These are phyloP conservation scores for Mortierella sp. DNA, from an alignment of 371 early-diverging fungal genomes.

Conservation along the genomic window DNA sequence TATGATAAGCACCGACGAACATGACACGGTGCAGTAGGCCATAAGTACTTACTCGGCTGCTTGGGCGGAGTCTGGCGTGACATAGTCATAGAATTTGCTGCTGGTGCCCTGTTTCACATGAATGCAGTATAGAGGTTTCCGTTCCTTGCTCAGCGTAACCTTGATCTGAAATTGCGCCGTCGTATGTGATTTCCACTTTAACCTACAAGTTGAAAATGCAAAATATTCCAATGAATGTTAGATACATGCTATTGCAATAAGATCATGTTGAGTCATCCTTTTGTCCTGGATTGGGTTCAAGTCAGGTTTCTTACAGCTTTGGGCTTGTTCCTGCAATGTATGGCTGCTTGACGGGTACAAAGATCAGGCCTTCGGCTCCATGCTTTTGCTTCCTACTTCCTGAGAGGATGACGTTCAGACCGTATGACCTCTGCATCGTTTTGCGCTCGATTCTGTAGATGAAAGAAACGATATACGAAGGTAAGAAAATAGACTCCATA, in stretches of 20 bases:
- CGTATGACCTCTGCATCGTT: slow-evolving; percentile 74
- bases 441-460: slow-evolving; percentile 65
- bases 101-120: slow-evolving; percentile 68
- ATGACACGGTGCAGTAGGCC: neutral
- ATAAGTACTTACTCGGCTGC: slow-evolving; percentile 62
- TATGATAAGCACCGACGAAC: neutral
- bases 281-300: no score
- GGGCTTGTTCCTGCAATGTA: slow-evolving; percentile 80
- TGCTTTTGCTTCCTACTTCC: slow-evolving; percentile 79
- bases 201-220: slow-evolving; percentile 55
- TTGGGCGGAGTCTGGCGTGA: slow-evolving; percentile 71
- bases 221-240: neutral
- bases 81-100: slow-evolving; percentile 73
- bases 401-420: slow-evolving; percentile 70
- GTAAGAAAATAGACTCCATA: neutral
- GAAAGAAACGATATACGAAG: neutral
- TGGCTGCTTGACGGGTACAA: slow-evolving; percentile 83
- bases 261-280: neutral
- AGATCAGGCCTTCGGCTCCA: slow-evolving; percentile 91
- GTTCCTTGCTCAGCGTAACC: slow-evolving; percentile 71
- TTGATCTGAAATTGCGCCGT: slow-evolving; percentile 87
- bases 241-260: neutral
- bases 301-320: slow-evolving; percentile 61
- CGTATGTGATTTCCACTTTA: slow-evolving; percentile 95
- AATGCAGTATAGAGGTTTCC: slow-evolving; percentile 74